Base-by-base conservation (phyloP, 441 rosid species). In the Pelargonium cotyledonis region DNA sequence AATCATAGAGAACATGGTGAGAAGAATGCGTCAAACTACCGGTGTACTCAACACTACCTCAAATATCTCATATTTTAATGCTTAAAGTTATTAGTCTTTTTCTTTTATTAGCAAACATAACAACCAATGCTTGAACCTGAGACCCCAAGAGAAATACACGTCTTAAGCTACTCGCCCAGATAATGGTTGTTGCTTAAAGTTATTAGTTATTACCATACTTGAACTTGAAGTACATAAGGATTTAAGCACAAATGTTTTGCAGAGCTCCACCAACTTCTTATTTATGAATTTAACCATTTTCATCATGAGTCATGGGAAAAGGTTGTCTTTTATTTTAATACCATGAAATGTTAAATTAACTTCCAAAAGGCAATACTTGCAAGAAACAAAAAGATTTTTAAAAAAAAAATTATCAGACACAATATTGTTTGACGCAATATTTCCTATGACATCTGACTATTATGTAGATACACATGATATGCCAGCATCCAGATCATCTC, bases 351-450 rank as follows among this genome's bases (percentile, higher is more conserved):
- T 55, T 5, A 55, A 16, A 55, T 16, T 3, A 29, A 29, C 31
- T 29, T 29, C 31, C 31, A 29, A 29, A 29, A 29, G 61, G 8
- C 2, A 21, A 9, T 55, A 55, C 61, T 16, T 55, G 14, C 23
- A 55, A 55, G 61, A 55, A 55, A 55, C 61, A 21, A 16, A 55
- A 55, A 49, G 15, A 21, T 8, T 55, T 15, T 55, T 15, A 55
- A 21, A 21, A 21, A 21, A 21, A 21, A 21, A 21, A 21, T 21
- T 21, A 21, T 21, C 23, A 21, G 23, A 55, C 6, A 55, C 19
- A 55, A n/a, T 55, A 55, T 15, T 55, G 61, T 55, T 55, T 55
- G 18, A 55, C 61, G 16, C 61, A 16, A n/a, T 55, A 55, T 55
- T 55, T 55, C 16, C 19, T 55, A 55, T 55, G 9, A 55, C 10